A percentile compares a stretch with the other conserved stretches of the same genome.
phyloP scores from a whole-genome alignment of 2,329 filamentous ascomycete genomes.

The Aspergillus pseudoviridinutans region DNA sequence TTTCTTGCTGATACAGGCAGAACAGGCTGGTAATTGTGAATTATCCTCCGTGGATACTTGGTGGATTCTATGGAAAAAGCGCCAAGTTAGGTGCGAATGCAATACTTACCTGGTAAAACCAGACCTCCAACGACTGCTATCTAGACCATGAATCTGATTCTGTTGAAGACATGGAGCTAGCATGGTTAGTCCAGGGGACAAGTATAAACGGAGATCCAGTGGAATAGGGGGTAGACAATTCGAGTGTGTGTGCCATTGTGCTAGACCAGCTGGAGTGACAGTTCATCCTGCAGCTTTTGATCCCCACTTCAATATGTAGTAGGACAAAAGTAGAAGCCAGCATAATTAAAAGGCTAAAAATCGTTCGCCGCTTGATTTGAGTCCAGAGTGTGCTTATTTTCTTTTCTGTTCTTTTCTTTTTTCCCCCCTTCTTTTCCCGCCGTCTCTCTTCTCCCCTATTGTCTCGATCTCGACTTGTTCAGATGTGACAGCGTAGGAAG shows the following conservation, averaged over 20 bases:
- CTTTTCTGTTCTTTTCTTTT: neutral
- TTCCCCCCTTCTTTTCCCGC: neutral
- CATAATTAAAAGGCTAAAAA: neutral
- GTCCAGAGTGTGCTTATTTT: neutral
- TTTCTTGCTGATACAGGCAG: neutral
- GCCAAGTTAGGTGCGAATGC: neutral
- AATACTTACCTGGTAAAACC: neutral
- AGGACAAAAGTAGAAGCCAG: conserved; percentile 8
- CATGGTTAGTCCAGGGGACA: conserved; percentile 13
- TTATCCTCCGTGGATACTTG: neutral
- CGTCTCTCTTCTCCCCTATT: neutral
- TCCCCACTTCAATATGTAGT: conserved; percentile 10
- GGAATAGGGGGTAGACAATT: neutral
- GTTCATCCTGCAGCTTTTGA: conserved; percentile 19
- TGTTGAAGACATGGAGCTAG: conserved; percentile 4
- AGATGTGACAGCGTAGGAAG: neutral
- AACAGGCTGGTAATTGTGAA: too few relatives aligned
- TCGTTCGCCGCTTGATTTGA: neutral
- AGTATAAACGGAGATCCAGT: conserved; percentile 23
- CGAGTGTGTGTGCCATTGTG: neutral
- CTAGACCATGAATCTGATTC: neutral
- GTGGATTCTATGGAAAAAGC: neutral
- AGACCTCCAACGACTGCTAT: neutral
- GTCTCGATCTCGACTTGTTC: neutral
- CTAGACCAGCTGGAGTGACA: conserved; percentile 8